Percentiles rank a stretch among this genome's conserved stretches.
phyloP scores from a whole-genome alignment of 345 rosid genomes.

The Raphanus sativus region DNA sequence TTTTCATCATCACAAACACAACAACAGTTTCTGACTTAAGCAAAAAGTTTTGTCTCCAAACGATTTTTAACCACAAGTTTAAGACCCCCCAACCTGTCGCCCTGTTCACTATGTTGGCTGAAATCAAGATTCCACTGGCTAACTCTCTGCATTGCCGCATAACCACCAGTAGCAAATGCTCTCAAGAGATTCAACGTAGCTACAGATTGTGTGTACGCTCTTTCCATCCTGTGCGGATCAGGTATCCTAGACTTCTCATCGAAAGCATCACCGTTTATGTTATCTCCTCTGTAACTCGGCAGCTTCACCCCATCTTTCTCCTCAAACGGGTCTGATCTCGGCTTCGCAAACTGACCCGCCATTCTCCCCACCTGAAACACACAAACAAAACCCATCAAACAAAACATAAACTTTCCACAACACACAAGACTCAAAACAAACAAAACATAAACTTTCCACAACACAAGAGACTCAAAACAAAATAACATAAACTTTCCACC shows the following conservation, averaged over 20 bases:
- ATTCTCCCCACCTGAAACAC: slow-evolving; percentile 53
- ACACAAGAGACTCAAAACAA: no score
- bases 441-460: no score
- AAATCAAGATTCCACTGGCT: slow-evolving; percentile 73
- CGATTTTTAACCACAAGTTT: not conserved
- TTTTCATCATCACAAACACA: slow-evolving; percentile 8
- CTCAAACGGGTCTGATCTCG: slow-evolving; percentile 61
- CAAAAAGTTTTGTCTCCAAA: not conserved
- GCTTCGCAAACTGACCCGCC: slow-evolving; percentile 79
- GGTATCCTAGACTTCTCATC: slow-evolving; percentile 65
- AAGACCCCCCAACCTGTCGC: slow-evolving; percentile 50
- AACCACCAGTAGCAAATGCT: slow-evolving; percentile 72
- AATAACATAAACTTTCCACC: no score
- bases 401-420: slow-evolving; percentile 13
- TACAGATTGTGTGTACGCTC: slow-evolving; percentile 65
- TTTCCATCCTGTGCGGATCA: slow-evolving; percentile 63
- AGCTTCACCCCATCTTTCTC: slow-evolving; percentile 58
- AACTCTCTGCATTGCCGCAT: slow-evolving; percentile 75
- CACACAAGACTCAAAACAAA: no score
- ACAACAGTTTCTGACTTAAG: not conserved
- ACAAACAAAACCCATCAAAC: not conserved
- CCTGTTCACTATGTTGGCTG: slow-evolving; percentile 59
- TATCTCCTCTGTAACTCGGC: slow-evolving; percentile 69
- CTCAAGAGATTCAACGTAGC: slow-evolving; percentile 63
- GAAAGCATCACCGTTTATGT: slow-evolving; percentile 63